Base-by-base conservation (phyloP, 768 basidiomycete species). In the Cystofilobasidium capitatum region DNA sequence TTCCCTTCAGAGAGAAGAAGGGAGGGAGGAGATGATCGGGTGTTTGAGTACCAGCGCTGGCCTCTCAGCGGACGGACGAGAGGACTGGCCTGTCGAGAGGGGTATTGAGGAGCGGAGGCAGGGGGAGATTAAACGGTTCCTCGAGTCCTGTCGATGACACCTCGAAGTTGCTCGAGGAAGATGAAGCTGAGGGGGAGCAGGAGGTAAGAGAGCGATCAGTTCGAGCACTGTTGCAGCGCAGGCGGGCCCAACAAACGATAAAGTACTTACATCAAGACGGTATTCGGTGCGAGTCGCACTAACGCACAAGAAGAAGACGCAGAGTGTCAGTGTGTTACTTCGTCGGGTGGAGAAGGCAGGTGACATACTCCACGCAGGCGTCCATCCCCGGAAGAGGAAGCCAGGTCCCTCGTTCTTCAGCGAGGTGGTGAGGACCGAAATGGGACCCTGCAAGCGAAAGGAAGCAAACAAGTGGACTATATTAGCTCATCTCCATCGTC, bases 361-460 rank as follows among this genome's bases (percentile, higher is more conserved):
- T 24, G 2, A 65, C 64, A 57, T 16, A 60, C 58, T 83, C 88
- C 88, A 91, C 14, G 89, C 88, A 0, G 89, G 89, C 12, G 91
- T 77, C 89, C 89, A 91, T 70, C 89, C 89, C 75, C 89, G 89
- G 81, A 91, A 89, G 86, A 91, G 88, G 82, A 91, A 91, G 83
- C 86, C 87, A 3, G 88, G 76, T 17, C 89, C 89, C 72, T 91
- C 89, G 70, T 78, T 84, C 69, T 82, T 80, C 69, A 91, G 79
- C 24, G 88, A 87, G 14, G 80, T 71, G 24, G 81, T 80, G 74
- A 91, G 88, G 47, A 88, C 86, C 8, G 77, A 81, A 33, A 91
- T 70, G 0, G 89, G 68, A 0, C 63, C 68, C 63, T 88, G 1
- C 87, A 35, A 64, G 44, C 13, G 35, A 13, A 54, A 29, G 24